Percentiles rank a stretch among this genome's conserved stretches.
phyloP scores from a whole-genome alignment of 371 early-diverging fungal species.

The Gilbertella persicaria region DNA sequence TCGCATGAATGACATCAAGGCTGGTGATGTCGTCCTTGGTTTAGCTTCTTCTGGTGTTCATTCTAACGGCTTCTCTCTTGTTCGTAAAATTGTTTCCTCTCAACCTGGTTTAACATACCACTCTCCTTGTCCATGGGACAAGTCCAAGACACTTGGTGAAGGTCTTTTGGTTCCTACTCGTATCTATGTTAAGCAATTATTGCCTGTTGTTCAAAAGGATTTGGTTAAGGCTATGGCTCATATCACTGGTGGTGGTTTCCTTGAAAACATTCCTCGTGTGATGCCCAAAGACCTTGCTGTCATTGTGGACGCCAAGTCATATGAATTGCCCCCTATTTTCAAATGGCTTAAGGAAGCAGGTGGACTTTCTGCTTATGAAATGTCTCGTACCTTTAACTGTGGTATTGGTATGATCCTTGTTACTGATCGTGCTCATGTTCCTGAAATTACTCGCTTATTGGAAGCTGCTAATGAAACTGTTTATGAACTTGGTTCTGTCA shows the following conservation, averaged over 20 bases:
- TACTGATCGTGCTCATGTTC: constrained; percentile 67
- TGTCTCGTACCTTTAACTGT: constrained; percentile 97
- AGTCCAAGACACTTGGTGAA: constrained; percentile 70
- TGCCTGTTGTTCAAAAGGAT: constrained; percentile 77
- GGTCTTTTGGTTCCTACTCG: constrained; percentile 92
- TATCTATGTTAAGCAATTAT: constrained; percentile 90
- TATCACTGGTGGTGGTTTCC: constrained; percentile 97
- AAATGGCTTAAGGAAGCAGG: constrained; percentile 91
- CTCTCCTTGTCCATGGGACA: constrained; percentile 85
- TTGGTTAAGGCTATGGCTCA: constrained; percentile 95
- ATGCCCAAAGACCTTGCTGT: constrained; percentile 83
- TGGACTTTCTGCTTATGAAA: constrained; percentile 80
- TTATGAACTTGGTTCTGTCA: constrained; percentile 64
- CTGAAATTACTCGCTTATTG: constrained; percentile 62
- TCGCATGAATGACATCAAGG: constrained; percentile 69
- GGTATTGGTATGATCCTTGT: constrained; percentile 97
- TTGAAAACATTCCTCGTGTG: constrained; percentile 96
- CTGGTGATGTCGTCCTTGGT: constrained; percentile 89
- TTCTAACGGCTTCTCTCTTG: constrained; percentile 96
- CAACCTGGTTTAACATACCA: constrained; percentile 73
- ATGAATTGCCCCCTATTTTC: constrained; percentile 91
- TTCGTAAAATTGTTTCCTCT: constrained; percentile 83
- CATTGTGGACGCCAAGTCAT: constrained; percentile 75
- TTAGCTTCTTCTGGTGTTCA: constrained; percentile 94
- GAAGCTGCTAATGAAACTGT: constrained; percentile 66